Conservation (phyloP, 1,284 basidiomycete genomes). For the Wallemia ichthyophaga region DNA sequence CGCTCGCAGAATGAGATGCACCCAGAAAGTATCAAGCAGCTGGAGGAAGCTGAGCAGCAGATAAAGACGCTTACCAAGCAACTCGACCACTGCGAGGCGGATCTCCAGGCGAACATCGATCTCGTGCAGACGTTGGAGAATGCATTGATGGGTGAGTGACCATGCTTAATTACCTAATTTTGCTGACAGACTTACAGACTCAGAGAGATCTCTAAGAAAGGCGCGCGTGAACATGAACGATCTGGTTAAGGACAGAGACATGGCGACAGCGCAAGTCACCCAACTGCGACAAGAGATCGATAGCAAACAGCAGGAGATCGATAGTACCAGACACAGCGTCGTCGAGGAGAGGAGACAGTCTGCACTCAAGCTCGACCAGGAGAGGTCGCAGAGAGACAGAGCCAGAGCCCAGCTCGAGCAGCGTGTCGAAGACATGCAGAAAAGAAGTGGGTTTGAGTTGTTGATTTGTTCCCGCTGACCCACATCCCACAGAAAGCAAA, state of each 20-base stretch:
- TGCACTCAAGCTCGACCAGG: slow-evolving; percentile 46
- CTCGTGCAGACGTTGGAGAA: slow-evolving; percentile 51
- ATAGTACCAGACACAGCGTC: slow-evolving; percentile 39
- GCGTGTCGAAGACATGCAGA: slow-evolving; percentile 48
- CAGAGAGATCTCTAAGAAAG: slow-evolving; percentile 33
- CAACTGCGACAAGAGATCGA: slow-evolving; percentile 34
- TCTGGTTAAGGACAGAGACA: slow-evolving; percentile 49
- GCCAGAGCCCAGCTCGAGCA: slow-evolving; percentile 49
- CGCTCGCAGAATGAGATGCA: slow-evolving; percentile 16
- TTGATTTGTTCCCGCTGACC: background rate
- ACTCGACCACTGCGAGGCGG: slow-evolving; percentile 59
- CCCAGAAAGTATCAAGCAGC: slow-evolving; percentile 24
- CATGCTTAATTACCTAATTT: background rate
- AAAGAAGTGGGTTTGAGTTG: slow-evolving; percentile 11
- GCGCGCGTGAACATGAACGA: slow-evolving; percentile 67
- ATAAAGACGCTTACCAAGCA: slow-evolving; percentile 70
- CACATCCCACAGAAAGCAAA: background rate
- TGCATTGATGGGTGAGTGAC: slow-evolving; percentile 22
- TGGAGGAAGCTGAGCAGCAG: slow-evolving; percentile 41
- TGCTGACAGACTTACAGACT: background rate
- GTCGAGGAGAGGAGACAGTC: slow-evolving; percentile 56
- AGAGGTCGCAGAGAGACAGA: slow-evolving; percentile 48
- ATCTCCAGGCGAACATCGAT: slow-evolving; percentile 71
- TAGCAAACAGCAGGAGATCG: slow-evolving; percentile 43
- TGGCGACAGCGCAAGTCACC: slow-evolving; percentile 30